Evolutionary conservation across 441 rosid species (phyloP), one percentile per base, ranked within the genome.

Genomic region (Gossypium davidsonii): DNA sequence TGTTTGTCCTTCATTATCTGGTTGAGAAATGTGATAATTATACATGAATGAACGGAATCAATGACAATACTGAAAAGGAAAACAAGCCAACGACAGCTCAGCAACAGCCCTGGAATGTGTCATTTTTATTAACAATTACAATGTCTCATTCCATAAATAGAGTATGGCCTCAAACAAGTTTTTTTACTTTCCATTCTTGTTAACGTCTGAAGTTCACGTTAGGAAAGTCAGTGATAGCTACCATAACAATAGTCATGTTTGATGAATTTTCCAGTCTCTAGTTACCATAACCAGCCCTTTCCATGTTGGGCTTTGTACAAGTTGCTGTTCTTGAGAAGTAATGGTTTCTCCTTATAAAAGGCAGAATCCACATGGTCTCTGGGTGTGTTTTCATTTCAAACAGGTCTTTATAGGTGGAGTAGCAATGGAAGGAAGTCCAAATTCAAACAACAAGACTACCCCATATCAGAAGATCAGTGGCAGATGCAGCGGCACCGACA

Each of bases 301-400:
- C 18, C 2, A 17, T 23, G 56, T 23, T 23, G 65, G 20, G 31
- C 20, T 26, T 28, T 34, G 46, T 17, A 61, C 12, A 10, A 28
- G 20, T n/a, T 60, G 10, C 18, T 28, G 17, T 60, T 28, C 20
- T 60, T 6, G 20, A 14, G 6, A 60, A 34, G 20, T 44, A 23
- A 58, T 25, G 51, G 42, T 66, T 66, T 46, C 26, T 28, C n/a
- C 34, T 34, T 73, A 81, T 73, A 76, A 65, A 73, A 31, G 17
- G 21, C 25, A 59, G 4, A 11, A 8, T 18, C 59, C 39, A 31
- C 3, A 25, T 62, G 15, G 23, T 26, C 25, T 61, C 21, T 61
- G 26, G 17, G 15, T 23, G 1, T 26, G 12, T 48, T 25, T 57
- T 71, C n/a, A 14, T 53, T 48, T 15, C 39, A 26, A 14, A 28